Evolutionary conservation across 192 early-diverging fungal species (phyloP).

Genomic region (Haplosporangium gracile): DNA sequence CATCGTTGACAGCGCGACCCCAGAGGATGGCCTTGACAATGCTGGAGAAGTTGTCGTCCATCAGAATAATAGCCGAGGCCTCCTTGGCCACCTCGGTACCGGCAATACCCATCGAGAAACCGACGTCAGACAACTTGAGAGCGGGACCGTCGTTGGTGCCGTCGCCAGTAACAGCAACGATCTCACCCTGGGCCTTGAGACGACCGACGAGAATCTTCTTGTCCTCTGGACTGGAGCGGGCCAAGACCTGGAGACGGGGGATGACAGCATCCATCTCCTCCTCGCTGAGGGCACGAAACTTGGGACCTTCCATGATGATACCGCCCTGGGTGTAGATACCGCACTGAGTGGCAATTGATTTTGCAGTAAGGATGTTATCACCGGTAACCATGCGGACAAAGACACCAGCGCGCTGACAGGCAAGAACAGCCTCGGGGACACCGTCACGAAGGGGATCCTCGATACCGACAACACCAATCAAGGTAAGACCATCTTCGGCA

Average conservation of each 20-base stretch:
- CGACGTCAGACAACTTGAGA: conserved; percentile 93
- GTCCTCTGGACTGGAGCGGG: conserved; percentile 92
- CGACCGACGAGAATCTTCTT: conserved; percentile 95
- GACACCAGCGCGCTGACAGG: conserved; percentile 91
- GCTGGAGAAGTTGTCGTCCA: conserved; percentile 98
- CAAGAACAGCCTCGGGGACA: conserved; percentile 89
- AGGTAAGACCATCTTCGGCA: conserved; percentile 70
- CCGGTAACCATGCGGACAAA: conserved; percentile 99
- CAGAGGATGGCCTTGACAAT: conserved; percentile 97
- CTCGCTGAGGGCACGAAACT: conserved; percentile 84
- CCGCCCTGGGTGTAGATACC: conserved; percentile 92
- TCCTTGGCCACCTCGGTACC: conserved; percentile 99
- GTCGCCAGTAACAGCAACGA: conserved; percentile 98
- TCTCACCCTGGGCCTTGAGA: conserved; percentile 91
- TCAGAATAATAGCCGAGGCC: conserved; percentile 93
- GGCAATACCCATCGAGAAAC: conserved; percentile 98
- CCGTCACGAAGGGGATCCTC: conserved; percentile 96
- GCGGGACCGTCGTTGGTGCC: conserved; percentile 98
- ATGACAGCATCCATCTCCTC: conserved; percentile 92
- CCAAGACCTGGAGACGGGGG: conserved; percentile 93
- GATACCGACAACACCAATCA: conserved; percentile 94
- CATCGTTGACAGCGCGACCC: conserved; percentile 97
- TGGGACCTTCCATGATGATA: conserved; percentile 94
- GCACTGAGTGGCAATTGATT: conserved; percentile 92
- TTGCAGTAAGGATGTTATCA: conserved; percentile 93